Evolutionary conservation across 768 basidiomycete genomes (phyloP), one percentile per base, ranked within the genome.

Genomic region (Imleria badia): DNA sequence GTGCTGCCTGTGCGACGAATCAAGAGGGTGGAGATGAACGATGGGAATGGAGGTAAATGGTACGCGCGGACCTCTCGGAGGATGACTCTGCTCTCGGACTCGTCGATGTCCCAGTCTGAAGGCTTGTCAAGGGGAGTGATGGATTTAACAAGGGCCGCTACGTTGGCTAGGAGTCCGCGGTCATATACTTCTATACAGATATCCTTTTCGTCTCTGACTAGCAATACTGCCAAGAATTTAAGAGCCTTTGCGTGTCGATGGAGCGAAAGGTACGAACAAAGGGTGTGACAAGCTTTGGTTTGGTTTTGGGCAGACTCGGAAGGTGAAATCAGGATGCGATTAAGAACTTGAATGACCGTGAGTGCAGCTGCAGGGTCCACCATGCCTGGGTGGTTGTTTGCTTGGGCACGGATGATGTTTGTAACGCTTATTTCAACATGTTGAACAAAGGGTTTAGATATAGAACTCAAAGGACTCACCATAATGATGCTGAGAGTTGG

Each of bases 211-310:
- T 95, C 94, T 17, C 78, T 73, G 3, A 91, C 84, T 1, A 96
- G 78, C 64, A 83, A 66, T 68, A 86, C 87, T 83, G 26, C 10
- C 49, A 20, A 43, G 19, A 33, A 42, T 0, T 34, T 44, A 39
- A 56, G 26, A 17, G 7, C 4, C 17, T 31, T 31, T 47, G n/a
- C 19, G 39, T 42, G n/a, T 29, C 10, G n/a, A 46, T 40, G 36
- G 10, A 30, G 41, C n/a, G 31, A 38, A 33, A 8, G 12, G 19
- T 15, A 77, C 85, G 14, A 54, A 93, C 90, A 84, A 0, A 96
- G 70, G 15, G 87, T 80, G 64, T 88, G 89, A 65, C 91, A 92
- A 0, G 89, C 86, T 65, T 81, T 86, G 1, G 82, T 83, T 33
- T 81, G 77, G 17, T 69, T 78, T 42, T 70, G 68, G 4, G 75